phyloP scores from a whole-genome alignment of 2,329 filamentous ascomycete genomes.

The Lecanicillium sp. region DNA sequence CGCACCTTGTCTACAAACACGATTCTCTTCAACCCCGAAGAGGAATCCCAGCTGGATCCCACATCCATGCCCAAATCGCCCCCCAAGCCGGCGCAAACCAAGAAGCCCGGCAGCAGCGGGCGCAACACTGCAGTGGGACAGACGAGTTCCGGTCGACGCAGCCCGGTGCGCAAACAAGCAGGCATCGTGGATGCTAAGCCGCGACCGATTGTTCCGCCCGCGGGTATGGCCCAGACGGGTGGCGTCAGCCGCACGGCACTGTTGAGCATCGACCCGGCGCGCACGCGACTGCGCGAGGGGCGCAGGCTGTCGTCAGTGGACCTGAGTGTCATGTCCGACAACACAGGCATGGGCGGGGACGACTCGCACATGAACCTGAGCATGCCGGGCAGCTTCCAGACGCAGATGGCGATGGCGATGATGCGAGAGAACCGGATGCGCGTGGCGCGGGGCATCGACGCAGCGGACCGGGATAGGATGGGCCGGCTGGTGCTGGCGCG shows the following conservation, averaged over 20 bases:
- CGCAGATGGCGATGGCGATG: conserved; percentile 69
- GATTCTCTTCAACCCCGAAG: conserved; percentile 72
- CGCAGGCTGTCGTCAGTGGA: conserved; percentile 59
- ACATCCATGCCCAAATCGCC: conserved; percentile 41
- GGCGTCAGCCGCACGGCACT: conserved; percentile 40
- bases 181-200: conserved; percentile 45
- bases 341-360: conserved; percentile 50
- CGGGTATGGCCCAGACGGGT: conserved; percentile 29
- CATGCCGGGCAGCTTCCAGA: conserved; percentile 71
- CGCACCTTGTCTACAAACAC: conserved; percentile 77
- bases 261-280: conserved; percentile 41
- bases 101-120: conserved; percentile 34
- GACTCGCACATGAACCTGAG: conserved; percentile 57
- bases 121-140: conserved; percentile 20
- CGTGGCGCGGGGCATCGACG: conserved; percentile 31
- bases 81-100: conserved; percentile 23
- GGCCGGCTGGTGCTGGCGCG: conserved; percentile 75
- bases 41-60: conserved; percentile 21
- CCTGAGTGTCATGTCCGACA: conserved; percentile 68
- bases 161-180: conserved; percentile 41
- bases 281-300: conserved; percentile 31
- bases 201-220: conserved; percentile 48
- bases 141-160: conserved; percentile 23
- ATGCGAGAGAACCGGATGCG: conserved; percentile 52
- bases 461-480: conserved; percentile 58